Base-by-base conservation (phyloP, 331 rosid species). In the Quercus lobata region DNA sequence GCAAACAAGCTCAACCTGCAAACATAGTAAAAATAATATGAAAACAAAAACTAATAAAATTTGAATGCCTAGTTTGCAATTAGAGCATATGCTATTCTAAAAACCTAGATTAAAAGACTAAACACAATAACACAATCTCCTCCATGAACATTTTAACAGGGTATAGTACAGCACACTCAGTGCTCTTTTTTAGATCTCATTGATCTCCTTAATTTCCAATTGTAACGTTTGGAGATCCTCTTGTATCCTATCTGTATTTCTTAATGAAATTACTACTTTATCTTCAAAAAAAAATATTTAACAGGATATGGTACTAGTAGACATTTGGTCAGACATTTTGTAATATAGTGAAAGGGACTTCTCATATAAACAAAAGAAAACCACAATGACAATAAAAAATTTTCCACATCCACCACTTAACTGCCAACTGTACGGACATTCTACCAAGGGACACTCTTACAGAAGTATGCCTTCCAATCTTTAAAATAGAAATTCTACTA, bases 1-100 rank as follows among this genome's bases (percentile, higher is more conserved):
- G 85, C 96, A 93, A 76, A 93, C 89, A 62, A 93, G 96, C 89
- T 95, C 99, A 78, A 95, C 89, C 99, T 95, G 93, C 88, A 86
- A 68, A 76, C 14, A n/a, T 55, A 77, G 37, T 18, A n/a, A 53
- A 6, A 60, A 21, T 5, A 71, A 46, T 44, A 62, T 35, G 69
- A 76, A 32, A 27, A 72, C 58, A 55, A 41, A 6, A 54, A 49
- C 66, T 41, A 54, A 4, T 16, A 37, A 16, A 29, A 57, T 30
- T 41, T 21, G 19, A 53, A n/a, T 57, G 56, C 27, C n/a, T 24
- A 65, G 54, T 58, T 44, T 14, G 25, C 24, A 22, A 57, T 16
- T 66, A 66, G 8, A 68, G 27, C 27, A 22, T 19, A 34, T 63
- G 19, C 72, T 17, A 21, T 12, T 68, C 14, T 65, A 62, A 12